Base-by-base conservation (phyloP, 805 yeast species). In the Zygotorulaspora chibaensis region DNA sequence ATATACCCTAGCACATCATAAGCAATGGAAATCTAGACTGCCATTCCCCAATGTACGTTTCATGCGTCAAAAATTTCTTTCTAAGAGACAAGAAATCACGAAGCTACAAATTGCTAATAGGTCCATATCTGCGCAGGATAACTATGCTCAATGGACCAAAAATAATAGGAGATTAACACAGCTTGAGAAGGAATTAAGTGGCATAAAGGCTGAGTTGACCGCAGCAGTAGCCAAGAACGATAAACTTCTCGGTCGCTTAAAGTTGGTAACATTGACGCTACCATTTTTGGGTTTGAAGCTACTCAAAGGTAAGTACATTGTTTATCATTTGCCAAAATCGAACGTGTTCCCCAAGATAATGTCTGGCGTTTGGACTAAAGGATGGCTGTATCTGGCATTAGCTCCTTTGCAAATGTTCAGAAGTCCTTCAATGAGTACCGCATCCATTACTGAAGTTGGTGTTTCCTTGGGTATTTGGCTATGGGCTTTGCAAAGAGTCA, bases 71-170 rank as follows among this genome's bases (percentile, higher is more conserved):
- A 52, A 61, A 31, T 56, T 75, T 20, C 56, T 62, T 12, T 46
- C 51, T 2, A 56, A 70, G 42, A 70, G 74, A 43, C 54, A 59
- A 8, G 76, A 84, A 51, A 76, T 81, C 40, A 61, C 64, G 12
- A 63, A 67, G 15, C 59, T 80, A 17, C 71, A 76, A 53, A 71
- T 68, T 11, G 79, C 81, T 55, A 76, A 88, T 50, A 70, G 78
- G 26, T 51, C 72, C 2, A 77, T 89, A 8, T 79, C 87, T 45
- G 91, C 97, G 1, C 96, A 91, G 65, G 97, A 93, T 62, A 82
- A 93, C 58, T 93, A 91, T 64, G 96, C 97, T 25, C 83, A 79
- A 58, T 93, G 98, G 98, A 95, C 97, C 1, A 88, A 88, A 63
- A 72, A 90, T 51, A 90, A 88, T 58, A 76, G 99, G 40, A 76